Evolutionary conservation across 441 rosid species (phyloP), one percentile per base, ranked within the genome.

Genomic region (Francoa sonchifolia): DNA sequence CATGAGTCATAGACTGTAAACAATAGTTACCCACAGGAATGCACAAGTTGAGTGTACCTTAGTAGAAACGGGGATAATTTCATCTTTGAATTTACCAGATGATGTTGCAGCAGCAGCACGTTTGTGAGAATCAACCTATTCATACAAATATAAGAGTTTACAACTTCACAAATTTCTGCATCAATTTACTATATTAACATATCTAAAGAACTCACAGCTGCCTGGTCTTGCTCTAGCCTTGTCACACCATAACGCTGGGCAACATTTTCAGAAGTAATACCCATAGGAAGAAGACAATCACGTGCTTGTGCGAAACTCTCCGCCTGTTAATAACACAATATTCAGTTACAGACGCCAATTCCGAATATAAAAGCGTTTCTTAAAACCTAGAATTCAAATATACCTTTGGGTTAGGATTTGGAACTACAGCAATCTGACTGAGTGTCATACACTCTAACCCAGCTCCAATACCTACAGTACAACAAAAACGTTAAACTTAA

Each of bases 281-380:
- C 99, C 99, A 92, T 87, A 16, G 99, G 99, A 46, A 92, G 86
- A 59, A 92, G 95, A 60, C 99, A 92, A 52, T 74, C 83, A 53
- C 68, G 94, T 19, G 99, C 97, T 61, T 92, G 82, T 50, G 59
- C 74, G 66, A 83, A 77, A 32, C 21, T 33, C 54, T 77, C 64
- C 31, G 75, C 95, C 99, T 90, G 68, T 52, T 47, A 54, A 29
- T 19, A 27, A 10, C 16, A 20, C 19, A 3, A 36, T 27, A 48
- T 48, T 14, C 22, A 18, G 57, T 33, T 44, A 28, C 47, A 44
- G 6, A n/a, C 39, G 39, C 11, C 27, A 14, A 35, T 7, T 44
- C 42, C 1, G 12, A 13, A 15, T 27, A 26, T 19, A 46, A 18
- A 12, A 47, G 11, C 10, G 17, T 18, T 27, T 16, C 3, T 17